Percentiles rank a stretch among this genome's conserved stretches.
phyloP scores from a whole-genome alignment of 768 basidiomycete species.

The Lactarius trivialis region DNA sequence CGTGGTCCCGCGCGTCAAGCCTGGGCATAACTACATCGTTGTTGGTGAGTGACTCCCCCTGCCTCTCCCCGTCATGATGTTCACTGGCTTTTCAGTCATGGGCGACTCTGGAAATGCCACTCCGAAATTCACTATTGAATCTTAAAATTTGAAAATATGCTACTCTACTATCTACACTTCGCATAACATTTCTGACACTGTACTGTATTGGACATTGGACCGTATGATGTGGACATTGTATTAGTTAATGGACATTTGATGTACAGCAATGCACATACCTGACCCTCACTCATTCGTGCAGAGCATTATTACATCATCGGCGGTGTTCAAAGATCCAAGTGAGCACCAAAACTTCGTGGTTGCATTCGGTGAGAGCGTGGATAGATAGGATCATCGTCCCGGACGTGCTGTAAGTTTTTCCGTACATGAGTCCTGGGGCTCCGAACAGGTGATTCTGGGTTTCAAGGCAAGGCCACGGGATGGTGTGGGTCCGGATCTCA shows the following conservation, averaged over 20 bases:
- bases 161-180: background rate
- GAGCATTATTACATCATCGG: background rate
- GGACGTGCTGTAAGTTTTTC: no score
- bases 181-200: slow-evolving; percentile 1
- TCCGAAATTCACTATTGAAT: slow-evolving; percentile 50
- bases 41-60: slow-evolving; percentile 44
- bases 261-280: background rate
- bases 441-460: background rate
- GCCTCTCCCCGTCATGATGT: background rate
- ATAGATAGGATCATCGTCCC: no score
- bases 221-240: slow-evolving; percentile 2
- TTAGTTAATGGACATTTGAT: slow-evolving; percentile 1
- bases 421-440: no score
- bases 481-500: background rate
- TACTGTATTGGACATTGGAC: background rate
- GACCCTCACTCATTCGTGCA: background rate
- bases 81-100: slow-evolving; percentile 38
- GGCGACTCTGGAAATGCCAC: slow-evolving; percentile 64
- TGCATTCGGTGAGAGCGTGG: background rate
- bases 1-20: slow-evolving; percentile 44
- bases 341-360: background rate
- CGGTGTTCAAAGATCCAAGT: background rate
- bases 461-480: background rate
- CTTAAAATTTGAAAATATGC: background rate
- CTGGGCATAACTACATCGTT: slow-evolving; percentile 48